These are phyloP conservation scores for Globisporangium polare DNA, from an alignment of 352 stramenopile species.

Conservation along the genomic window DNA sequence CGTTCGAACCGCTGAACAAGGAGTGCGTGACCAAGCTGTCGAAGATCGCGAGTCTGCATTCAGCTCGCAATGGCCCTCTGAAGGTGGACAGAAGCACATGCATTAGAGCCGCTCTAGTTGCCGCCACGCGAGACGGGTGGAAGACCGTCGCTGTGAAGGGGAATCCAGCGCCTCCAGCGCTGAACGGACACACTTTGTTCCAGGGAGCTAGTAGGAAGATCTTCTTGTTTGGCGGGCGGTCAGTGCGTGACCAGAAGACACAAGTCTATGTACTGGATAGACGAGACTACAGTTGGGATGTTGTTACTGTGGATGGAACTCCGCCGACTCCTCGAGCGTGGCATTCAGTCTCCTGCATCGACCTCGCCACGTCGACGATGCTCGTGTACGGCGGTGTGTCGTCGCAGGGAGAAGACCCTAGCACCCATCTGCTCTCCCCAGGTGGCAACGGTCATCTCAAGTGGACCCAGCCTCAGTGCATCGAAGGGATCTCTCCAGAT, in stretches of 20 bases:
- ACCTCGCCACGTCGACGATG: slow-evolving; percentile 12
- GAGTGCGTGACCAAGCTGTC: slow-evolving; percentile 41
- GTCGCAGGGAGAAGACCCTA: slow-evolving; percentile 44
- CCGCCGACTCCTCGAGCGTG: slow-evolving; percentile 47
- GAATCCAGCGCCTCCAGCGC: slow-evolving; percentile 55
- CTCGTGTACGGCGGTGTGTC: slow-evolving; percentile 65
- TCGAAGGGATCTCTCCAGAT: slow-evolving; percentile 21
- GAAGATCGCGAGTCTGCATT: slow-evolving; percentile 13
- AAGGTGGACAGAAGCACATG: slow-evolving; percentile 13
- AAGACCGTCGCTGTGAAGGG: slow-evolving; percentile 35
- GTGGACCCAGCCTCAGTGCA: slow-evolving; percentile 22
- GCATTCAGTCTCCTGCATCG: slow-evolving; percentile 43
- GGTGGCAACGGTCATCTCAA: slow-evolving; percentile 9
- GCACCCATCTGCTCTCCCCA: slow-evolving; percentile 32
- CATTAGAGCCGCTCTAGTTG: slow-evolving; percentile 26
- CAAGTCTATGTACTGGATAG: slow-evolving; percentile 45
- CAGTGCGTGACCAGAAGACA: slow-evolving; percentile 54
- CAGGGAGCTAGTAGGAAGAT: slow-evolving; percentile 18
- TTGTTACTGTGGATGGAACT: slow-evolving; percentile 19
- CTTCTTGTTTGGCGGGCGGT: slow-evolving; percentile 52
- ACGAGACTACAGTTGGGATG: slow-evolving; percentile 49
- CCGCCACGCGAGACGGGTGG: slow-evolving; percentile 43
- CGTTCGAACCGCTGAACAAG: slow-evolving; percentile 50
- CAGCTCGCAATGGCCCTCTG: no score
- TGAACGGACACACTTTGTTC: slow-evolving; percentile 69